Evolutionary conservation across 2,329 filamentous ascomycete genomes (phyloP).

Genomic region (Colletotrichum tabaci): DNA sequence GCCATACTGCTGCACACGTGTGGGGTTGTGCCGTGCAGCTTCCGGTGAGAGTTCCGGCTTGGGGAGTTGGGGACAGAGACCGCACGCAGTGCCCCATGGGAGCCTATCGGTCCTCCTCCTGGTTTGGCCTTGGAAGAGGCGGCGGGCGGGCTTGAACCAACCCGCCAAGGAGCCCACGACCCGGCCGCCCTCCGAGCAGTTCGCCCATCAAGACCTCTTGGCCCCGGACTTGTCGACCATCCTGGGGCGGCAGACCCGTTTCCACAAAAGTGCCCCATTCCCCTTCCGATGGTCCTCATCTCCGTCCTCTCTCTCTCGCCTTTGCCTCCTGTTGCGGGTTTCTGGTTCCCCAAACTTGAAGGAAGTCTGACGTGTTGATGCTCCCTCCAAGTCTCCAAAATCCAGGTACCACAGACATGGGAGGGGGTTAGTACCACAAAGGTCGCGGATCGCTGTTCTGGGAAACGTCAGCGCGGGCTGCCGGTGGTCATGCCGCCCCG

Average conservation of each 20-base stretch:
- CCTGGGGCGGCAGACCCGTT: background rate
- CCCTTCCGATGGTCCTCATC: background rate
- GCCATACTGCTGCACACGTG: background rate
- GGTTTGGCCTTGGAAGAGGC: background rate
- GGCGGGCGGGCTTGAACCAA: background rate
- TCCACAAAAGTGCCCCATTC: background rate
- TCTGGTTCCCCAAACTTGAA: too few species aligned
- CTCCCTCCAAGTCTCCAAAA: background rate
- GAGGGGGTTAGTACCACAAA: background rate
- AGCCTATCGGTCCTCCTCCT: background rate
- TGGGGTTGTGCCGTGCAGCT: background rate
- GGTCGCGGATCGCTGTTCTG: background rate
- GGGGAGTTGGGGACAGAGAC: too few species aligned
- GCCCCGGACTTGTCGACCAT: background rate
- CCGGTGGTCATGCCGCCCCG: background rate
- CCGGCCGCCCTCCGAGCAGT: conserved; percentile 33
- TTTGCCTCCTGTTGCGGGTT: background rate
- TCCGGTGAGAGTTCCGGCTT: conserved; percentile 29
- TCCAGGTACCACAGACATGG: background rate
- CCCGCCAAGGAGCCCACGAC: conserved; percentile 24
- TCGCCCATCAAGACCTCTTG: conserved; percentile 20
- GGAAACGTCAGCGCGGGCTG: background rate
- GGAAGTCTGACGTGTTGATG: background rate
- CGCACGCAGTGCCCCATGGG: too few species aligned
- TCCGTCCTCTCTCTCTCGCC: background rate